Evolutionary conservation across 2,329 filamentous ascomycete genomes (phyloP).

Genomic region (Epichloe gansuensis): DNA sequence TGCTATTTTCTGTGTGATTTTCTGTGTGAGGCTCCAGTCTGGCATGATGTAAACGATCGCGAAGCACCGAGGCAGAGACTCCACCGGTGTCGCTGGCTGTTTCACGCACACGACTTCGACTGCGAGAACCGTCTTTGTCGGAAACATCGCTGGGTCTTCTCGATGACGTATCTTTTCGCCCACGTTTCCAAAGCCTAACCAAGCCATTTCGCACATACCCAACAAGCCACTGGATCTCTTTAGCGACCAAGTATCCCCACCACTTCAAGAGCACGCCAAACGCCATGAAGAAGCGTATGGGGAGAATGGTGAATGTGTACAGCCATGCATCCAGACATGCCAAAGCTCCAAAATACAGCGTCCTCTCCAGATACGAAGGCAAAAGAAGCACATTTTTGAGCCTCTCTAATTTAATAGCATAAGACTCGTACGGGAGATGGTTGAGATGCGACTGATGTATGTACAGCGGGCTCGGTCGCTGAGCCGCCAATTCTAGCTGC

Average conservation of each 20-base stretch:
- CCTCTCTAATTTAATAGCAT: constrained; percentile 81
- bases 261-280: constrained; percentile 64
- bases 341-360: constrained; percentile 76
- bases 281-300: constrained; percentile 76
- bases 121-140: constrained; percentile 27
- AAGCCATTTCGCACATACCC: constrained; percentile 71
- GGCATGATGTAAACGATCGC: constrained; percentile 3
- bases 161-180: constrained; percentile 31
- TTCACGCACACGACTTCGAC: constrained; percentile 24
- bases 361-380: constrained; percentile 69
- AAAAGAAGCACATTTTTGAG: constrained; percentile 79
- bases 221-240: constrained; percentile 59
- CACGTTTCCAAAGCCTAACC: constrained; percentile 62
- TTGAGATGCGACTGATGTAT: constrained; percentile 46
- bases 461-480: constrained; percentile 52
- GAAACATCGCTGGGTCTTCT: constrained; percentile 20
- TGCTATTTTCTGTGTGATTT: neutral
- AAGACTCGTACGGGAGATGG: constrained; percentile 76
- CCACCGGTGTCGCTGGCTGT: constrained; percentile 9
- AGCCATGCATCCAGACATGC: constrained; percentile 94
- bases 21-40: neutral
- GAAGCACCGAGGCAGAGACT: constrained; percentile 3
- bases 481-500: constrained; percentile 50
- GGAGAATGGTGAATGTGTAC: constrained; percentile 90
- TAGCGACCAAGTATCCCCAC: constrained; percentile 60